Evolutionary conservation across 306 rosid genomes (phyloP), one percentile per base, ranked within the genome.

Genomic region (Cyamopsis tetragonoloba): DNA sequence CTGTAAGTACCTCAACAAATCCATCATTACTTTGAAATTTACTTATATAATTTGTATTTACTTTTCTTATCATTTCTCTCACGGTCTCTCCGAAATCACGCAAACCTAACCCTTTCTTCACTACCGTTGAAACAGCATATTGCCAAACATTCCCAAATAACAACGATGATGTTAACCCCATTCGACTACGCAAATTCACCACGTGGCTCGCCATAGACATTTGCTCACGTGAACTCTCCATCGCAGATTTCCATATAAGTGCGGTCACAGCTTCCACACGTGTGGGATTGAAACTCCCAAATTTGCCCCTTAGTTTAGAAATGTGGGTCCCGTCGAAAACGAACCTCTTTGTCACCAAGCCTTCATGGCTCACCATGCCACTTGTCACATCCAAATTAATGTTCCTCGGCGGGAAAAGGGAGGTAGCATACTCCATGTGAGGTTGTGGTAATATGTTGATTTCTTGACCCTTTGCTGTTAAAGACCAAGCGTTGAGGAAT

Each of bases 181-280:
- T 27, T 32, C 70, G 34, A 3, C 37, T 13, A 0, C 75, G 70
- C 26, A 78, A 13, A 49, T 72, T 58, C 53, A 72, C 74, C 0
- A 66, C 75, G 9, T 57, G 82, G 14, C 35, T 3, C 47, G 53
- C 20, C 51, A 28, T 23, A n/a, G 65, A 72, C 2, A 14, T 20
- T 0, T 7, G n/a, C 0, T 30, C 44, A 19, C 3, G 3, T 28
- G 71, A 66, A n/a, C 22, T 66, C 19, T 32, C 60, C 13, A 19
- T 48, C 3, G 48, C 31, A 0, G 60, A 48, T 48, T 66, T 66
- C 72, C 72, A 49, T 31, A 66, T 12, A 10, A 66, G 61, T 20
- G 72, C 49, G n/a, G 72, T 66, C 48, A 66, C 35, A 10, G 72
- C 72, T 66, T 66, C 72, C 0, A 66, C 61, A 0, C 61, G 35